These are phyloP conservation scores for Penicillium macrosclerotiorum DNA, from an alignment of 495 filamentous ascomycete genomes.

Conservation along the genomic window DNA sequence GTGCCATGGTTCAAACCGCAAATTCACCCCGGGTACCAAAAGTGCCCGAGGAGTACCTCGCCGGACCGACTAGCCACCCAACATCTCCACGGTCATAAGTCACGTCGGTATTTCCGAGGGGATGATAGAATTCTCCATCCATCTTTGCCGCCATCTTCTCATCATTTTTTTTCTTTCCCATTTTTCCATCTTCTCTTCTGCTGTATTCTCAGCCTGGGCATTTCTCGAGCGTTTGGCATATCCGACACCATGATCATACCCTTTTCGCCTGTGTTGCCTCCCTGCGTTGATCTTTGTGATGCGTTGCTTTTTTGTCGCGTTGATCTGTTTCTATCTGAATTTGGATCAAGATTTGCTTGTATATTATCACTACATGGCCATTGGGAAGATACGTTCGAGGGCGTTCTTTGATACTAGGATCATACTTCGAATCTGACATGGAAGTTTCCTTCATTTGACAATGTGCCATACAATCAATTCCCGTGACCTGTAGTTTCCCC, in stretches of 20 bases:
- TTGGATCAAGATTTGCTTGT: no score
- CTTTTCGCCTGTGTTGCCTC: conserved; percentile 3
- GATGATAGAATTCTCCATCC: no score
- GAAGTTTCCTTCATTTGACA: no score
- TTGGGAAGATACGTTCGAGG: not conserved
- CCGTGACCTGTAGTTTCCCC: no score
- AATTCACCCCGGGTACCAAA: conserved; percentile 62
- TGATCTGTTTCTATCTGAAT: no score
- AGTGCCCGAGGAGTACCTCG: conserved; percentile 57
- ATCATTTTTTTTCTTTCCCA: conserved; percentile 2
- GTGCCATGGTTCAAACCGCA: conserved; percentile 38
- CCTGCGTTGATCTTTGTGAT: not conserved
- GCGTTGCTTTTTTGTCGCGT: no score
- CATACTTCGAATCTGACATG: not conserved
- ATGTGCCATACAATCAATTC: no score
- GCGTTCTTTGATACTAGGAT: not conserved
- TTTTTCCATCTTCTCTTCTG: conserved; percentile 6
- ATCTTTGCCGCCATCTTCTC: not conserved
- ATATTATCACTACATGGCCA: not conserved
- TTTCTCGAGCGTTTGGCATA: conserved; percentile 25
- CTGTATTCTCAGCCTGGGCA: conserved; percentile 13
- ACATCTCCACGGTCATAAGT: conserved; percentile 32
- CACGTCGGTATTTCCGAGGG: no score
- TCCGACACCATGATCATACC: conserved; percentile 17
- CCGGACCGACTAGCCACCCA: conserved; percentile 39